phyloP scores from a whole-genome alignment of 208 protist genomes.

The Herpetomonas samuelpessoai region DNA sequence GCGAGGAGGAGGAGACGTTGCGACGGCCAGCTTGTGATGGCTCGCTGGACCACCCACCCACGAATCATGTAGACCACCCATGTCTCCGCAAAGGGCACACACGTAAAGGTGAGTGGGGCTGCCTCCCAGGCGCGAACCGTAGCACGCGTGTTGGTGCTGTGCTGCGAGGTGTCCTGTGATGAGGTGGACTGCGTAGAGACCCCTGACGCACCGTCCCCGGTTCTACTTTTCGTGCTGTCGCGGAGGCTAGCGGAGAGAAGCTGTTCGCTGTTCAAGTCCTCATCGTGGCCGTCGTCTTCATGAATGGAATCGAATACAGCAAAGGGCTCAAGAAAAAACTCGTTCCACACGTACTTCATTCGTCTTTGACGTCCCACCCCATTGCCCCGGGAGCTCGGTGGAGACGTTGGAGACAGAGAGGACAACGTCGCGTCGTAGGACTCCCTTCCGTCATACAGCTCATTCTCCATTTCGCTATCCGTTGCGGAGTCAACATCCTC shows the following conservation, averaged over 20 bases:
- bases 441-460: background rate
- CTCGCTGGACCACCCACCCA: constrained; percentile 26
- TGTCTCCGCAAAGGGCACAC: background rate
- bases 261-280: constrained; percentile 26
- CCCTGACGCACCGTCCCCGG: too few relatives aligned
- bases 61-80: constrained; percentile 24
- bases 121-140: too few relatives aligned
- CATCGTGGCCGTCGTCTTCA: constrained; percentile 30
- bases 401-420: background rate
- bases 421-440: background rate
- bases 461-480: background rate
- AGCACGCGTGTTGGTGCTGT: background rate
- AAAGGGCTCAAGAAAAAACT: constrained; percentile 76
- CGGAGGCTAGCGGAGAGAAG: background rate
- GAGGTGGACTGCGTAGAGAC: too few relatives aligned
- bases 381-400: background rate
- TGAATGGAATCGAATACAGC: constrained; percentile 4
- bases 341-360: constrained; percentile 87
- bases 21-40: constrained; percentile 15
- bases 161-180: too few relatives aligned
- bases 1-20: constrained; percentile 54
- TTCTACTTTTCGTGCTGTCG: too few relatives aligned
- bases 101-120: background rate
- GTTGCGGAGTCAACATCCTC: background rate
- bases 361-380: constrained; percentile 7